Conservation (phyloP, 2,329 filamentous ascomycete genomes). For the Chaetomium olivaceum region DNA sequence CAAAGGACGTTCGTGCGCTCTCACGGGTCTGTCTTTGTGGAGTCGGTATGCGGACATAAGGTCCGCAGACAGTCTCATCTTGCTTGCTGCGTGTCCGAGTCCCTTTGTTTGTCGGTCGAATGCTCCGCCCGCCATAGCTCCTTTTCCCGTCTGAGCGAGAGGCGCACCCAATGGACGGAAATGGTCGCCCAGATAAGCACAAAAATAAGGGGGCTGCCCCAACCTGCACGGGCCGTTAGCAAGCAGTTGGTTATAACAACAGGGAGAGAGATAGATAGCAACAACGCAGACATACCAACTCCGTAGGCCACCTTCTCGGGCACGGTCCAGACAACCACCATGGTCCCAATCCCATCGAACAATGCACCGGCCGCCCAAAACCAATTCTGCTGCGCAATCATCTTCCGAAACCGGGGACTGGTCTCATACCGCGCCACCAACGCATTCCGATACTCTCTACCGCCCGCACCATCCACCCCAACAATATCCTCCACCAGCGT, state of each 20-base stretch:
- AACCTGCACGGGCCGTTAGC: conserved; percentile 22
- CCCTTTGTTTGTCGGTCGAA: conserved; percentile 1
- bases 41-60: neutral
- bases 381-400: conserved; percentile 56
- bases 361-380: conserved; percentile 58
- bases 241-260: neutral
- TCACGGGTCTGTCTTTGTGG: neutral
- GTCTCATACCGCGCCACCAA: conserved; percentile 54
- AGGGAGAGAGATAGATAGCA: neutral
- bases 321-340: conserved; percentile 51
- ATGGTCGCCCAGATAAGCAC: conserved; percentile 27
- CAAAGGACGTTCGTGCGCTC: neutral
- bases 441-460: conserved; percentile 53
- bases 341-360: conserved; percentile 47
- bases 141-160: conserved; percentile 30
- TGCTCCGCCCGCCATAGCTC: conserved; percentile 31
- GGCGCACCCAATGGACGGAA: conserved; percentile 29
- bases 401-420: conserved; percentile 54
- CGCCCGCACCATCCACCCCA: conserved; percentile 65
- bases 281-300: conserved; percentile 37
- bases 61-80: neutral
- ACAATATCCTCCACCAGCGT: conserved; percentile 68
- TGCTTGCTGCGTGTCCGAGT: conserved; percentile 12
- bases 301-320: conserved; percentile 50
- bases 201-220: conserved; percentile 32